Evolutionary conservation across 805 yeast species (phyloP), one percentile per base, ranked within the genome.

Genomic region (Dipodascus geniculatus): DNA sequence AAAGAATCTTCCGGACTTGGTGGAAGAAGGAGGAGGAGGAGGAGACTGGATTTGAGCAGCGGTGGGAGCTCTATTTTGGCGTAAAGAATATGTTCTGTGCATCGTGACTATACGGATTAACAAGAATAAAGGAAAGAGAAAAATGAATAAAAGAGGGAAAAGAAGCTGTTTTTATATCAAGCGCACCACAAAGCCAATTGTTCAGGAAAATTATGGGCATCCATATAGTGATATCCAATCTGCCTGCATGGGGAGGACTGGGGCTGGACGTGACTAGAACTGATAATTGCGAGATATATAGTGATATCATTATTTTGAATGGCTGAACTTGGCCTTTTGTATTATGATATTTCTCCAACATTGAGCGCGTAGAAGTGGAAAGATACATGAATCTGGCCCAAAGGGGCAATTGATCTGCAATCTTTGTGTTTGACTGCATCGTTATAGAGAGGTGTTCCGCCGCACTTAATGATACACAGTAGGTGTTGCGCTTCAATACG

Each of bases 31-130:
- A 60, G 97, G 98, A 50, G 98, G 98, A 54, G 95, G 91, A 33
- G 98, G 97, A 51, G 86, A 79, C 69, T 85, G 90, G 72, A 91
- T 73, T 74, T 91, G 96, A 61, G 96, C 81, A 56, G 98, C 98
- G 55, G 99, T 90, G 58, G 99, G 99, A 42, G 97, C 98, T 73
- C 96, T 86, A 54, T 84, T 71, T 64, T 89, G 83, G 81, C 99
- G 89, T 73, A 91, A 78, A 35, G 99, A 91, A 74, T 93, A 93
- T 51, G 99, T 91, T 83, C 97, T 86, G 79, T 91, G 97, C 99
- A 93, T 93, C 54, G 24, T 47, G 3, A 4, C 49, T 4, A 8
- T 20, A 47, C 19, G 24, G 49, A n/a, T 3, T 47, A 22, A 47
- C 6, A 42, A 20, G 22, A 42, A n/a, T 8, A 16, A 42, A 42